phyloP scores from a whole-genome alignment of 2,329 filamentous ascomycete genomes.

The Fusarium veterinarium region DNA sequence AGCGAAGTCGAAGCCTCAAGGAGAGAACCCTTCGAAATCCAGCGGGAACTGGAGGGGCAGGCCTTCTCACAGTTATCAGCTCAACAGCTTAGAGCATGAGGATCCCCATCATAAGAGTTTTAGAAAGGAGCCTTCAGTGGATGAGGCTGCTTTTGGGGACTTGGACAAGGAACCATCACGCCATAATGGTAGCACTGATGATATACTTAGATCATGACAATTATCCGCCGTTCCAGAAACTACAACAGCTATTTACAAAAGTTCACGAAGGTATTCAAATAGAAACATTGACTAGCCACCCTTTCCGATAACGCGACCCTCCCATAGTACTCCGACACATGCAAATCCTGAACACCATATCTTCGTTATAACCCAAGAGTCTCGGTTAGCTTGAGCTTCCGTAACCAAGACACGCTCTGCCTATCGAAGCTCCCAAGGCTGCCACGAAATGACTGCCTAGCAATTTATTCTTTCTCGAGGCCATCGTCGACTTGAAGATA shows the following conservation, averaged over 20 bases:
- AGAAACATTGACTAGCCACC: fast-evolving
- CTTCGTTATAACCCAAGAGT: fast-evolving
- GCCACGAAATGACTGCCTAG: neutral
- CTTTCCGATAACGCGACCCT: neutral
- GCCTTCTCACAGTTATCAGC: neutral
- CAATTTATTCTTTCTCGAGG: fast-evolving
- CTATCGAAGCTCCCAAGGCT: neutral
- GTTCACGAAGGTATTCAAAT: fast-evolving
- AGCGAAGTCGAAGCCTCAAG: neutral
- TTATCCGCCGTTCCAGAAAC: fast-evolving
- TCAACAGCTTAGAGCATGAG: neutral
- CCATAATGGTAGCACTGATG: neutral
- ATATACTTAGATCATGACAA: neutral
- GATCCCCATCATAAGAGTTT: neutral
- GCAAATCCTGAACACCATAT: fast-evolving
- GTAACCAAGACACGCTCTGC: fast-evolving
- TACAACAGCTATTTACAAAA: neutral
- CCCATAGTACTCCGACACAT: fast-evolving
- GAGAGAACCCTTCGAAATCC: neutral
- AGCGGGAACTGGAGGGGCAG: neutral
- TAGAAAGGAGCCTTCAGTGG: neutral
- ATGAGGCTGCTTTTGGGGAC: neutral
- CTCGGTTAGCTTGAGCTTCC: fast-evolving
- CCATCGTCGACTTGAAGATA: fast-evolving
- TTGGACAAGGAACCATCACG: neutral